phyloP scores from a whole-genome alignment of 306 rosid genomes.

The Ochetophila trinervis region DNA sequence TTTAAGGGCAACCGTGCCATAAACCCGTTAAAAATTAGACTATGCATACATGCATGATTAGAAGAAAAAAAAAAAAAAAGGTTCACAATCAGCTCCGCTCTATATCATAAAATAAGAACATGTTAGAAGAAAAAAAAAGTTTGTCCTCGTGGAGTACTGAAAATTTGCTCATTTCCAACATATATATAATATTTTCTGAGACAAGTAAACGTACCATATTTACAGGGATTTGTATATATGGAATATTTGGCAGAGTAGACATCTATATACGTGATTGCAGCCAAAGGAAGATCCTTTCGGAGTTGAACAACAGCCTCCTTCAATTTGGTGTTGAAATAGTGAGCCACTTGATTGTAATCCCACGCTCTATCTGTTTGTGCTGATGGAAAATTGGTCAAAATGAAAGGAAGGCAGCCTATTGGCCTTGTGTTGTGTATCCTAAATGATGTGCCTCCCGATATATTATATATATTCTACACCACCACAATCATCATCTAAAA shows the following conservation, averaged over 20 bases:
- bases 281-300: slow-evolving; percentile 35
- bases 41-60: too few species aligned
- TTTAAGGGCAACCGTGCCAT: too few species aligned
- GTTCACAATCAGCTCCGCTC: too few species aligned
- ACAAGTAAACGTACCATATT: slow-evolving; percentile 39
- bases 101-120: too few species aligned
- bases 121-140: too few species aligned
- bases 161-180: too few species aligned
- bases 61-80: too few species aligned
- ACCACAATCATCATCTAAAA: neutral
- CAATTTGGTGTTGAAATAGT: slow-evolving; percentile 38
- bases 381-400: neutral
- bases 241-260: slow-evolving; percentile 27
- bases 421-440: slow-evolving; percentile 70
- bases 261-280: slow-evolving; percentile 49
- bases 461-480: slow-evolving; percentile 29
- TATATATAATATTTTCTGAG: too few species aligned
- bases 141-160: too few species aligned
- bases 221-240: slow-evolving; percentile 27
- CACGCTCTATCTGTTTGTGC: slow-evolving; percentile 33
- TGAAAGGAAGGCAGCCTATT: slow-evolving; percentile 39
- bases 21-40: too few species aligned
- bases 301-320: slow-evolving; percentile 41
- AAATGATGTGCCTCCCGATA: slow-evolving; percentile 40
- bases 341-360: slow-evolving; percentile 44